Evolutionary conservation across 2,329 filamentous ascomycete genomes (phyloP), one percentile per base, ranked within the genome.

Genomic region (Phyllosticta citribraziliensis): DNA sequence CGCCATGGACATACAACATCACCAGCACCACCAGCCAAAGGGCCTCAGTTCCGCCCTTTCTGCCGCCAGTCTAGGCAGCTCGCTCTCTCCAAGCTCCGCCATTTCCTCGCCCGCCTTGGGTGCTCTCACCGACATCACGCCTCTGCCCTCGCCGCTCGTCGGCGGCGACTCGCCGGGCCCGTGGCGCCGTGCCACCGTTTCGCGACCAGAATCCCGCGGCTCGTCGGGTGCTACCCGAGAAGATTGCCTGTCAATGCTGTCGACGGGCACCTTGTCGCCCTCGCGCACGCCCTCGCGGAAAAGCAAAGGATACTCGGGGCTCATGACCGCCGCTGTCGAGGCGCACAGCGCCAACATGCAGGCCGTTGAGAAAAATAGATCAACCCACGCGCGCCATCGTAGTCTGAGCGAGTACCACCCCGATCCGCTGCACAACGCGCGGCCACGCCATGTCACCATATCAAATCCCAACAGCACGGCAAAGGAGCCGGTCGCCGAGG

Each of bases 321-420:
- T 80, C 33, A 72, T 76, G 64, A 72, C 74, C 3, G 69, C 73
- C 8, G 72, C 73, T 12, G 68, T 76, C 27, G 77, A 79, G 65
- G 71, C 69, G 3, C 68, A 69, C 2, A 69, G 70, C 14, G 72
- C 70, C 11, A 68, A 66, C 61, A 65, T 70, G 51, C 66, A 68
- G 51, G 63, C 67, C 11, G 67, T 72, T 52, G 68, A 70, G 53
- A 70, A 68, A 63, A 70, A 68, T 62, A 71, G 72, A 50, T 65
- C 65, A 27, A 5, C 33, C 19, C 88, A 90, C 72, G 78, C 79
- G 12, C 83, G 89, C 63, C 91, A 94, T 72, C 83, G 92, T 67
- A 97, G 92, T 73, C 78, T 94, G 25, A 96, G 91, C 76, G 92
- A 97, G 65, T 96, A 96, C 73, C 81, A 85, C 0, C 91, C 91